phyloP scores from a whole-genome alignment of 2,329 filamentous ascomycete species.

The Purpureocillium lavendulum region DNA sequence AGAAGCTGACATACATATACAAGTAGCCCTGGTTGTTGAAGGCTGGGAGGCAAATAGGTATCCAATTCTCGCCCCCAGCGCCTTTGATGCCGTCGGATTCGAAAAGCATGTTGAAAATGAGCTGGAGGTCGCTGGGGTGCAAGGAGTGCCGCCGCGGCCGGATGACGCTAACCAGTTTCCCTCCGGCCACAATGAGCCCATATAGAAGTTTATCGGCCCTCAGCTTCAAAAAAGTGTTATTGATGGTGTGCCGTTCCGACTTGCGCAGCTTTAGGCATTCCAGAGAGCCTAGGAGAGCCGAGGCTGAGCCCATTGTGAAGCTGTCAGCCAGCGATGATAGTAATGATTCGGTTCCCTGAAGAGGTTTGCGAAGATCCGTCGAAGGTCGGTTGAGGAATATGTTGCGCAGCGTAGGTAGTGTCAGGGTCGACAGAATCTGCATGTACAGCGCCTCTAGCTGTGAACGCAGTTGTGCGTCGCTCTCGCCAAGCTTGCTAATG shows the following conservation, averaged over 20 bases:
- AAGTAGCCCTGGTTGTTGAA: slow-evolving; percentile 96
- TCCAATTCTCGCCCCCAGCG: slow-evolving; percentile 91
- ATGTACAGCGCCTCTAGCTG: slow-evolving; percentile 95
- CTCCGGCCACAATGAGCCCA: slow-evolving; percentile 85
- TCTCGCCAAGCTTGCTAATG: slow-evolving; percentile 87
- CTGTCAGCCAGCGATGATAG: slow-evolving; percentile 89
- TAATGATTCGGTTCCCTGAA: slow-evolving; percentile 85
- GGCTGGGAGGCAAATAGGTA: slow-evolving; percentile 87
- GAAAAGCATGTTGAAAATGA: slow-evolving; percentile 99
- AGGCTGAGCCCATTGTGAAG: slow-evolving; percentile 88
- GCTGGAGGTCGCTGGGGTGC: slow-evolving; percentile 88
- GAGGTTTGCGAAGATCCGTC: slow-evolving; percentile 81
- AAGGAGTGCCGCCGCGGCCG: slow-evolving; percentile 90
- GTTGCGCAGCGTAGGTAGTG: slow-evolving; percentile 74
- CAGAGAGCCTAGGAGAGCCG: slow-evolving; percentile 77
- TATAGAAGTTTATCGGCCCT: slow-evolving; percentile 77
- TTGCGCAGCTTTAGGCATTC: slow-evolving; percentile 93
- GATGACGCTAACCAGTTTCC: slow-evolving; percentile 88
- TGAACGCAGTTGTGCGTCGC: slow-evolving; percentile 74
- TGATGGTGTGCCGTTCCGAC: slow-evolving; percentile 76
- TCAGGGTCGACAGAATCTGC: slow-evolving; percentile 94
- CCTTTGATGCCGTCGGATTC: slow-evolving; percentile 87
- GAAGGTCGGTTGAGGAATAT: slow-evolving; percentile 88
- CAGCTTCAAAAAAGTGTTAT: slow-evolving; percentile 75
- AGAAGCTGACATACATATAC: slow-evolving; percentile 98